Evolutionary conservation across 2,329 filamentous ascomycete species (phyloP).

Genomic region (Beauveria asiatica): DNA sequence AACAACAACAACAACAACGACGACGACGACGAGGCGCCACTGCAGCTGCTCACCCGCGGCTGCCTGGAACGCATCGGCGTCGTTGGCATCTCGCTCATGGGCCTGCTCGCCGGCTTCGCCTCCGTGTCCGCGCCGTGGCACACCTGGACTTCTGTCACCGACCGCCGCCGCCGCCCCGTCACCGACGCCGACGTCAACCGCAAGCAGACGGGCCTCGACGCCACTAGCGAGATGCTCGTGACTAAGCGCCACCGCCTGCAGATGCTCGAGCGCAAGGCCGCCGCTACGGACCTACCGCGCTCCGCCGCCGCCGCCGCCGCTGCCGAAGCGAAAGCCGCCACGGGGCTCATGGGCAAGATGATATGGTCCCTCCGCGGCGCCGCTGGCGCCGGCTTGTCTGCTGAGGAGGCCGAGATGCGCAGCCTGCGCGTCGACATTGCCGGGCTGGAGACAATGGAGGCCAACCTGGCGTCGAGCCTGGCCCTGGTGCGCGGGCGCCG

Average conservation of each 20-base stretch:
- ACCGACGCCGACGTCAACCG: constrained; percentile 67
- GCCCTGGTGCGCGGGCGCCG: constrained; percentile 54
- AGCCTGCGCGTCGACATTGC: constrained; percentile 65
- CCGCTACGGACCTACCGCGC: too few relatives aligned
- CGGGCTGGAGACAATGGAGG: constrained; percentile 73
- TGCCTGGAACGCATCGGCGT: constrained; percentile 67
- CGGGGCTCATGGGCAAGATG: constrained; percentile 63
- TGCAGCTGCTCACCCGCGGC: constrained; percentile 37
- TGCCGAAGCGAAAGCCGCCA: constrained; percentile 29
- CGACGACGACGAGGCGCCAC: constrained; percentile 20
- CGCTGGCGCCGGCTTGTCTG: constrained; percentile 47
- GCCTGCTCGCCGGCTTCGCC: constrained; percentile 78
- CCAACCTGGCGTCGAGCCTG: constrained; percentile 58
- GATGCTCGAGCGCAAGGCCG: constrained; percentile 47
- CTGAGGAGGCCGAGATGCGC: constrained; percentile 52
- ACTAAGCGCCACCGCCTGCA: constrained; percentile 67
- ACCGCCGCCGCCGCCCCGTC: constrained; percentile 44
- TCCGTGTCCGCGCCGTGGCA: constrained; percentile 86
- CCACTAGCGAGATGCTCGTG: constrained; percentile 69
- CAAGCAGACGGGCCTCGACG: constrained; percentile 70
- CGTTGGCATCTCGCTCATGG: constrained; percentile 80
- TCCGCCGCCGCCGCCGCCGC: too few relatives aligned
- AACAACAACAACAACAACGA: not conserved
- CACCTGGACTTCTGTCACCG: constrained; percentile 58
- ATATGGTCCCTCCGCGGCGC: constrained; percentile 62